Evolutionary conservation across 371 early-diverging fungal species (phyloP), one percentile per base, ranked within the genome.

Genomic region (Circinella minor): DNA sequence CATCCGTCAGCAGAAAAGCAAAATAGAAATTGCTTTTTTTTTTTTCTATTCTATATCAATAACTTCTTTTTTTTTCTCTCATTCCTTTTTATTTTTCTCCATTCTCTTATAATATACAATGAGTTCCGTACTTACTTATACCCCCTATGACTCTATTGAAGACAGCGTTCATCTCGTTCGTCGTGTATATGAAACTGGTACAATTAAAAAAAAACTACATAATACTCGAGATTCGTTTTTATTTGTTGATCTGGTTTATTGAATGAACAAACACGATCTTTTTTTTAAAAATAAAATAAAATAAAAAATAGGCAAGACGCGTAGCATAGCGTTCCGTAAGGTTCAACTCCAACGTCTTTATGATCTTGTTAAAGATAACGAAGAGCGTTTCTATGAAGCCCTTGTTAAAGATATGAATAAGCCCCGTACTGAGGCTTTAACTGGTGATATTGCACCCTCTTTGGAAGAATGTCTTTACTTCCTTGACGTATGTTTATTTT

Each of bases 271-370:
- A 43, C 43, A 43, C 43, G 43, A 43, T 11, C 43, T 43, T 6
- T 6, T 43, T 3, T 43, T 27, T 27, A 1, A 27, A 27, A 27
- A 27, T 43, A 43, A 9, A n/a, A n/a, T n/a, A n/a, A n/a, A n/a
- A n/a, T n/a, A n/a, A n/a, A n/a, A 9, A 9, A 43, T 43, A 81
- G 82, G 82, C 54, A 75, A 76, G 62, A 83, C 92, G 43, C 76
- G 79, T 4, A 76, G 86, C 27, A 62, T 89, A 60, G 73, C 68
- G 17, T 90, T 80, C 78, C 89, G 96, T 69, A 90, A 89, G 63
- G 73, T 80, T 39, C 94, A 95, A 72, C 83, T 96, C 38, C 83
- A 88, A 46, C 85, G 81, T 36, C 71, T 96, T 4, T 88, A 89
- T 74, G 70, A 80, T 13, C 72, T 94, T 46, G 39, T 94, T 47